Conservation (phyloP, 495 filamentous ascomycete genomes). For the Tuber umbilicatum region DNA sequence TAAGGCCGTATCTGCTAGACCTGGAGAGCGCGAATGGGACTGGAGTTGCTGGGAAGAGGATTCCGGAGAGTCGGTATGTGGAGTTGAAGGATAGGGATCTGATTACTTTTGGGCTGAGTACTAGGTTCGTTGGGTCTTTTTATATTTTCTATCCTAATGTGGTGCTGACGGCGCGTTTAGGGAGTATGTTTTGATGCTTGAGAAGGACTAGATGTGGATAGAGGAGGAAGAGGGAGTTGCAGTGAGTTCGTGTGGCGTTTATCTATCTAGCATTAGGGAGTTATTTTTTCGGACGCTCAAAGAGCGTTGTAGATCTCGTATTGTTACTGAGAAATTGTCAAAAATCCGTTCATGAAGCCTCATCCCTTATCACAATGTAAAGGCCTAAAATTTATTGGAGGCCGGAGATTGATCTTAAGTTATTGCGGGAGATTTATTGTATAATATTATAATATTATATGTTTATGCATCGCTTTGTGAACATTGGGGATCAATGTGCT, state of each 20-base stretch:
- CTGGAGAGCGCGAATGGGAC: conserved; percentile 92
- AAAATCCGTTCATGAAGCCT: not conserved
- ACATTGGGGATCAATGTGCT: not conserved
- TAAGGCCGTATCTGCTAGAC: conserved; percentile 88
- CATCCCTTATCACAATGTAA: not conserved
- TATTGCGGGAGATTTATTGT: not conserved
- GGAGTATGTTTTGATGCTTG: conserved; percentile 78
- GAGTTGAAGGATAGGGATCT: conserved; percentile 86
- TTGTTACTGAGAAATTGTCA: not conserved
- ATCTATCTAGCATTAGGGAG: not conserved
- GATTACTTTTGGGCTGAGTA: conserved; percentile 76
- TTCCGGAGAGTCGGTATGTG: conserved; percentile 70
- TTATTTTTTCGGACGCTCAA: not conserved
- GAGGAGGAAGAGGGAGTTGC: not conserved
- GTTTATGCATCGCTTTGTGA: not conserved
- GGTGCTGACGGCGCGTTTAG: conserved; percentile 22
- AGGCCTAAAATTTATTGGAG: not conserved
- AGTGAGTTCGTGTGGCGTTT: not conserved
- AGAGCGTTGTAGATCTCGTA: not conserved
- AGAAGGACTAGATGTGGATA: conserved; percentile 22
- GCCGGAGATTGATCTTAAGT: not conserved
- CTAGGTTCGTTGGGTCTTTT: conserved; percentile 46
- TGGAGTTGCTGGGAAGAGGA: conserved; percentile 63
- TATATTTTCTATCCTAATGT: not conserved
- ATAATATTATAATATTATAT: too few relatives aligned